A percentile compares a stretch with the other conserved stretches of the same genome.
Evolutionary conservation across 225 moss, liverwort and hornwort species (phyloP).

Genomic region (Polytrichum commune): DNA sequence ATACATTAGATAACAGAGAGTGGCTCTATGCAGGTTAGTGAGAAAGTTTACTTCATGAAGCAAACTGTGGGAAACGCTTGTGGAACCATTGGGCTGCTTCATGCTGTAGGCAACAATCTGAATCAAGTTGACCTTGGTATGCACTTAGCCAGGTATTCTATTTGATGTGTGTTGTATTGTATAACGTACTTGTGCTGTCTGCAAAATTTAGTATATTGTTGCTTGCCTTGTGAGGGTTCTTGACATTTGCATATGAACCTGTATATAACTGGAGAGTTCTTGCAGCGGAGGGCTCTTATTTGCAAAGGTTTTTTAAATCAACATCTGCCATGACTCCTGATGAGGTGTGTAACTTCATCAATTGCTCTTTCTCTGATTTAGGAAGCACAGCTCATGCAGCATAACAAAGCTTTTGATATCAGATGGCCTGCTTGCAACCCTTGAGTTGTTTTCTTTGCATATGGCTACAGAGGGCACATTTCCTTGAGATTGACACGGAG

Average conservation of each 20-base stretch:
- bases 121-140: constrained; percentile 75
- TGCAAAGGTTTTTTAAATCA: constrained; percentile 68
- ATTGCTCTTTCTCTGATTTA: background rate
- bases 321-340: constrained; percentile 67
- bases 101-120: constrained; percentile 81
- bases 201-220: too few species aligned
- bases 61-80: constrained; percentile 97
- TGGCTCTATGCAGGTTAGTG: constrained; percentile 57
- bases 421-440: too few species aligned
- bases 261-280: too few species aligned
- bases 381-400: background rate
- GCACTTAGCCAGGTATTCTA: constrained; percentile 22
- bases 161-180: background rate
- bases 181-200: too few species aligned
- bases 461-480: constrained; percentile 53
- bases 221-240: too few species aligned
- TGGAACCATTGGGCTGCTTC: constrained; percentile 89
- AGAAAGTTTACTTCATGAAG: constrained; percentile 84
- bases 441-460: background rate
- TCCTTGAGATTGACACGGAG: constrained; percentile 71
- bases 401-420: too few species aligned
- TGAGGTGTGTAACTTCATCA: constrained; percentile 41
- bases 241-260: too few species aligned
- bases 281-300: constrained; percentile 73
- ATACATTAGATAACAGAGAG: constrained; percentile 6